These are phyloP conservation scores for Aureobasidium sp. DNA, from an alignment of 2,329 filamentous ascomycete genomes.

Conservation along the genomic window DNA sequence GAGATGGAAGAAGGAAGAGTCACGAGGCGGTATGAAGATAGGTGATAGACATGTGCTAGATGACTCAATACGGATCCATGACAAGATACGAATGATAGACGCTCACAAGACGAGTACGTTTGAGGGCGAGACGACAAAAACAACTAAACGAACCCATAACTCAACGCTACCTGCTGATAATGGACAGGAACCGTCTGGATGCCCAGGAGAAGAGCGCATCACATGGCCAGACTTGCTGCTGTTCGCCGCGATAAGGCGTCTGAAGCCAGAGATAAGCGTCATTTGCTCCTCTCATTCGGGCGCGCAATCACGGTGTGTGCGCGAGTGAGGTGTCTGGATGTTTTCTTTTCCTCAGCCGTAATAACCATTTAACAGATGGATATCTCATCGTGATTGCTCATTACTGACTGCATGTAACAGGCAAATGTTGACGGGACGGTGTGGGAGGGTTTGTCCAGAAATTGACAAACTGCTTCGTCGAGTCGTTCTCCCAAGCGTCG, in stretches of 20 bases:
- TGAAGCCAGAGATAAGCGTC: constrained; percentile 9
- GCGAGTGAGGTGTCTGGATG: background rate
- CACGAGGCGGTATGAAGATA: background rate
- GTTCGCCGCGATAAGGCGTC: constrained; percentile 12
- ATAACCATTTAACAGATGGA: background rate
- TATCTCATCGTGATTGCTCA: background rate
- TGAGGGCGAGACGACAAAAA: constrained; percentile 2
- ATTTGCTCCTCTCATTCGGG: background rate
- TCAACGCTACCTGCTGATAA: constrained; percentile 11
- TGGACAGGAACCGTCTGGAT: background rate
- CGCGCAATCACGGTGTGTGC: background rate
- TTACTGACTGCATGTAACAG: background rate
- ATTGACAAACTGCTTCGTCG: background rate
- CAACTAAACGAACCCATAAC: background rate
- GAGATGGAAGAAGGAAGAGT: background rate
- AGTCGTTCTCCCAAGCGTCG: background rate
- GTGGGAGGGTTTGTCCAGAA: background rate
- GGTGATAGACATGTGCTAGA: background rate
- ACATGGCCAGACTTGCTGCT: constrained; percentile 5
- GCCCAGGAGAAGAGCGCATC: constrained; percentile 1
- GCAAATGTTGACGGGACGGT: background rate
- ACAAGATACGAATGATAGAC: constrained; percentile 9
- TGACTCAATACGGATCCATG: constrained; percentile 4
- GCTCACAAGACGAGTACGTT: constrained; percentile 8
- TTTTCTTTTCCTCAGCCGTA: background rate